A percentile compares a stretch with the other conserved stretches of the same genome.
Conservation (phyloP, 1,284 basidiomycete species). For the Agroathelia rolfsii region DNA sequence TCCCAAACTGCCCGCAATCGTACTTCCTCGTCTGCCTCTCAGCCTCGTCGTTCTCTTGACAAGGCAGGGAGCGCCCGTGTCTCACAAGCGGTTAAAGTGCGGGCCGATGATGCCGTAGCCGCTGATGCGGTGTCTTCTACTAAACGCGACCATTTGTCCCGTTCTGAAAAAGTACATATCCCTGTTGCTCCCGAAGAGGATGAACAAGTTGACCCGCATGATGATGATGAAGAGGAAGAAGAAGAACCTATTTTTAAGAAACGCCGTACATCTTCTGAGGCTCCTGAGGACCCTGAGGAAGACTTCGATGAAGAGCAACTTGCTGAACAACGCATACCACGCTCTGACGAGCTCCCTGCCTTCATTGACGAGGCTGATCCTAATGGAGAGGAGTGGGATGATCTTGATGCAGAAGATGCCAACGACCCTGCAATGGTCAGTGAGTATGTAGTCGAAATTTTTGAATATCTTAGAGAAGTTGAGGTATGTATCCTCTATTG, state of each 20-base stretch:
- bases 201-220: no score
- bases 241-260: slow-evolving; percentile 55
- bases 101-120: no score
- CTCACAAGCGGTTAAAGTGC: no score
- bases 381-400: slow-evolving; percentile 63
- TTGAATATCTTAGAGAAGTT: slow-evolving; percentile 78
- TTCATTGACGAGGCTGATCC: slow-evolving; percentile 65
- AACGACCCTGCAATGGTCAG: slow-evolving; percentile 96
- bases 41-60: no score
- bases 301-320: slow-evolving; percentile 22
- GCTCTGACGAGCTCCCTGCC: no score
- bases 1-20: no score
- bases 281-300: slow-evolving; percentile 49
- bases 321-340: slow-evolving; percentile 22
- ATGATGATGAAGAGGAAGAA: slow-evolving; percentile 33
- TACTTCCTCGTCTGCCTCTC: no score
- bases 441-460: slow-evolving; percentile 94
- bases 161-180: no score
- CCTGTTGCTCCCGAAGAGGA: no score
- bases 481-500: slow-evolving; percentile 37
- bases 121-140: no score
- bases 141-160: no score
- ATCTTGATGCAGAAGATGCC: slow-evolving; percentile 88
- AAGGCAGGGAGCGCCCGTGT: no score
- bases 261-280: slow-evolving; percentile 61